Conservation (phyloP, 352 stramenopile species). For the Pythium aphanidermatum region DNA sequence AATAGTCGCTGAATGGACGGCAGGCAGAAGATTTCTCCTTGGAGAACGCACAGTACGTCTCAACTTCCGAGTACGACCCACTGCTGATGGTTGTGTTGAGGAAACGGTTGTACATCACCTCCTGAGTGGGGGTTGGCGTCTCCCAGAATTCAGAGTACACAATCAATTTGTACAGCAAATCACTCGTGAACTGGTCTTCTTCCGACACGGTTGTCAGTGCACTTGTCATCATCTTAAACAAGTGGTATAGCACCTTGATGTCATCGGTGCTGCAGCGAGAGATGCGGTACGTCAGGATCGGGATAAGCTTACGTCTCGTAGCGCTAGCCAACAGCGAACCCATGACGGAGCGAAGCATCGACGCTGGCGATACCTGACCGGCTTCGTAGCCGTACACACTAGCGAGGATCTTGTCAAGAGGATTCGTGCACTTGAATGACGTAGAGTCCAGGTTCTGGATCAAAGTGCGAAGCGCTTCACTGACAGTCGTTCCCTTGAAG, state of each 20-base stretch:
- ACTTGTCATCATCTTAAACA: conserved; percentile 8
- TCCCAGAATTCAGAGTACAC: conserved; percentile 24
- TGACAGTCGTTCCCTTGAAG: conserved; percentile 13
- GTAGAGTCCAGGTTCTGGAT: conserved; percentile 8
- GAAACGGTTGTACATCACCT: conserved; percentile 15
- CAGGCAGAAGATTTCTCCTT: conserved; percentile 34
- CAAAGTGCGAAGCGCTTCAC: conserved; percentile 5
- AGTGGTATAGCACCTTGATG: conserved; percentile 8
- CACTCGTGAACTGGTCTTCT: conserved; percentile 4
- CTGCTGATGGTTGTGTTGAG: conserved; percentile 22
- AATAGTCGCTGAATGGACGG: conserved; percentile 3
- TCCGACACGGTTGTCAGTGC: background rate
- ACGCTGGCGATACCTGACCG: background rate
- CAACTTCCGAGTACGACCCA: conserved; percentile 20
- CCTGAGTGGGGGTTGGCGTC: conserved; percentile 11
- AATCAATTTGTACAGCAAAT: conserved; percentile 22
- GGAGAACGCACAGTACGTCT: conserved; percentile 48
- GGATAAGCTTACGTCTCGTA: conserved; percentile 14
- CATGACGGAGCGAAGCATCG: background rate
- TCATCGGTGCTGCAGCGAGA: conserved; percentile 13
- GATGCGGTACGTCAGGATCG: conserved; percentile 14
- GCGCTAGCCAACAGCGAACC: background rate
- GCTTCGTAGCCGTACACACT: background rate
- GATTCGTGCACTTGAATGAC: conserved; percentile 9
- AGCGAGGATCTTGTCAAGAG: conserved; percentile 7